phyloP scores from a whole-genome alignment of 176 grass and related monocot species.

The Eleusine indica region DNA sequence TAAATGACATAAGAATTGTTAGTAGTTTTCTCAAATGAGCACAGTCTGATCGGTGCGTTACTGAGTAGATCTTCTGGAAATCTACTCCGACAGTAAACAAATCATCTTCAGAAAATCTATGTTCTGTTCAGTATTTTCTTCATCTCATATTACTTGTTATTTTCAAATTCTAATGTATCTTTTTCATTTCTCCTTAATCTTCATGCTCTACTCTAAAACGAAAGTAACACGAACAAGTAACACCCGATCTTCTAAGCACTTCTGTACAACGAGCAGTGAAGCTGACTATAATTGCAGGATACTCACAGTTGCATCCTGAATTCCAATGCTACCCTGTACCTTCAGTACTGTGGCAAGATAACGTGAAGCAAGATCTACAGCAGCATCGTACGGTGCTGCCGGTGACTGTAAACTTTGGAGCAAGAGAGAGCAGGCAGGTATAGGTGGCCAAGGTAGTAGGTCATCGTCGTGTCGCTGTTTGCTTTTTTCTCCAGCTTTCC shows the following conservation, averaged over 20 bases:
- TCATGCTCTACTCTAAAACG: too few relatives aligned
- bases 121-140: not conserved
- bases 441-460: not conserved
- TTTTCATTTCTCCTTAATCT: too few relatives aligned
- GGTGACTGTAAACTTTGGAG: constrained; percentile 3
- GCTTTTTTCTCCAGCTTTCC: constrained; percentile 30
- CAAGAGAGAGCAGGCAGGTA: not conserved
- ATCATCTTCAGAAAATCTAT: not conserved
- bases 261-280: not conserved
- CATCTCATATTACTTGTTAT: too few relatives aligned
- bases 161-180: too few relatives aligned
- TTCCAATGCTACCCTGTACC: not conserved
- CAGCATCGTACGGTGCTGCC: not conserved
- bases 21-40: not conserved
- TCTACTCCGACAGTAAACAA: not conserved
- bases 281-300: not conserved
- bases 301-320: not conserved
- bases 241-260: too few relatives aligned
- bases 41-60: not conserved
- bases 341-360: not conserved
- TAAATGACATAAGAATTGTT: not conserved
- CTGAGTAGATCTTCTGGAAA: not conserved
- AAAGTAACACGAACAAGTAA: too few relatives aligned
- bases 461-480: constrained; percentile 39
- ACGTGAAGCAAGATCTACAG: constrained; percentile 32